These are phyloP conservation scores for Saturnispora sekii DNA, from an alignment of 805 yeast genomes.

Conservation along the genomic window DNA sequence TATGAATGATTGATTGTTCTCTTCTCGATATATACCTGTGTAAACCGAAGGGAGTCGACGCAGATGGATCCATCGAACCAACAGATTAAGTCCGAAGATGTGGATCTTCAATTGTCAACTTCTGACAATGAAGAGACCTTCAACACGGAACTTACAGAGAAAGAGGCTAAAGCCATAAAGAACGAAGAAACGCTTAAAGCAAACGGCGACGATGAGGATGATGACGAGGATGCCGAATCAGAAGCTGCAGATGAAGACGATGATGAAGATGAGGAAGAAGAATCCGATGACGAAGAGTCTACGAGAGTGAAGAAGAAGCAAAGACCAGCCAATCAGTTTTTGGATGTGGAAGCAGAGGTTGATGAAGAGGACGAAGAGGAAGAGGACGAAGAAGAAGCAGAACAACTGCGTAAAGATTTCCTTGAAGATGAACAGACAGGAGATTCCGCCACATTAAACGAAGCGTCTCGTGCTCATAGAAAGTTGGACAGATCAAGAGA, in stretches of 20 bases:
- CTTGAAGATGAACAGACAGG: conserved; percentile 55
- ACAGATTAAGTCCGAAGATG: too few relatives aligned
- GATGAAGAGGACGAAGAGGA: conserved; percentile 94
- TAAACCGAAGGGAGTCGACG: too few relatives aligned
- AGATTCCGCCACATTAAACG: conserved; percentile 41
- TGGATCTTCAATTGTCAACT: too few relatives aligned
- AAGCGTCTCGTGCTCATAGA: conserved; percentile 62
- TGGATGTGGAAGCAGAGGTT: conserved; percentile 98
- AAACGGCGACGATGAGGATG: conserved; percentile 8
- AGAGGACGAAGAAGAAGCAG: conserved; percentile 95
- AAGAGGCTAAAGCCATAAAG: not conserved
- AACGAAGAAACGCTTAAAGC: conserved; percentile 20
- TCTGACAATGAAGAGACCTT: too few relatives aligned
- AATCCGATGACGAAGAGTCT: conserved; percentile 48
- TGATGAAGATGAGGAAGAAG: conserved; percentile 44
- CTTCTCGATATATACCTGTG: too few relatives aligned
- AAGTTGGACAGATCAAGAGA: conserved; percentile 79
- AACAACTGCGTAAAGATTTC: conserved; percentile 71
- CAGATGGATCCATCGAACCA: too few relatives aligned
- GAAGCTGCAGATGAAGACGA: conserved; percentile 26
- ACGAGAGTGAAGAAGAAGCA: conserved; percentile 38
- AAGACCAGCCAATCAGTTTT: conserved; percentile 67
- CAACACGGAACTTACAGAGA: too few relatives aligned
- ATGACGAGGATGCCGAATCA: conserved; percentile 16
- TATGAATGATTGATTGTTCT: too few relatives aligned